Evolutionary conservation across 192 early-diverging fungal genomes (phyloP).

Genomic region (Coemansia sp.): DNA sequence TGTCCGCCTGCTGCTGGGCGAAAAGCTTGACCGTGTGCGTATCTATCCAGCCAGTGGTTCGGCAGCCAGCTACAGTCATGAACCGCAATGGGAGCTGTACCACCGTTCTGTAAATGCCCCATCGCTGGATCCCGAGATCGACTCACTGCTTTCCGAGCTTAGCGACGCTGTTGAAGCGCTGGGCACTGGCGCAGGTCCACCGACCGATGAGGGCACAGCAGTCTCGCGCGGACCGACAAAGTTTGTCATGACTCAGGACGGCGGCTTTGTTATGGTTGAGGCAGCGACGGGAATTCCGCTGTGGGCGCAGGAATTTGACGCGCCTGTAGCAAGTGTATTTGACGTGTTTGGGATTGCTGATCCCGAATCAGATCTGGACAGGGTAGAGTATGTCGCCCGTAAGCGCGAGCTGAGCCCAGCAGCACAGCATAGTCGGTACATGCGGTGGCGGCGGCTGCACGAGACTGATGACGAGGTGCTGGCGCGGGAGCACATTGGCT

Average conservation of each 20-base stretch:
- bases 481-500: slow-evolving; percentile 10
- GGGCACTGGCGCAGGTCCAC: slow-evolving; percentile 7
- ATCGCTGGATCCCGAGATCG: slow-evolving; percentile 35
- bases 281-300: slow-evolving; percentile 48
- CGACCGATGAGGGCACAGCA: slow-evolving; percentile 16
- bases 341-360: slow-evolving; percentile 55
- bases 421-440: slow-evolving; percentile 30
- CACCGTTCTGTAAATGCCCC: slow-evolving; percentile 38
- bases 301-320: slow-evolving; percentile 58
- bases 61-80: neutral
- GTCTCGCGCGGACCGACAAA: slow-evolving; percentile 28
- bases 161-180: slow-evolving; percentile 63
- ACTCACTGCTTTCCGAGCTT: slow-evolving; percentile 41
- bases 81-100: slow-evolving; percentile 47
- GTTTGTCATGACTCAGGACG: slow-evolving; percentile 48
- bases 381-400: slow-evolving; percentile 35
- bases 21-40: slow-evolving; percentile 36
- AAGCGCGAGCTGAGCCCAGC: slow-evolving; percentile 33
- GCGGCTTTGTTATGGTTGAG: slow-evolving; percentile 44
- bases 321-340: slow-evolving; percentile 59
- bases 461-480: slow-evolving; percentile 24
- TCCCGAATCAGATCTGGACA: neutral
- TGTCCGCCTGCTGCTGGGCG: slow-evolving; percentile 31
- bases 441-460: slow-evolving; percentile 29
- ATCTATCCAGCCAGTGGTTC: slow-evolving; percentile 22